Evolutionary conservation across 495 filamentous ascomycete genomes (phyloP), one percentile per base, ranked within the genome.

Genomic region (Penicillium tannophilum): DNA sequence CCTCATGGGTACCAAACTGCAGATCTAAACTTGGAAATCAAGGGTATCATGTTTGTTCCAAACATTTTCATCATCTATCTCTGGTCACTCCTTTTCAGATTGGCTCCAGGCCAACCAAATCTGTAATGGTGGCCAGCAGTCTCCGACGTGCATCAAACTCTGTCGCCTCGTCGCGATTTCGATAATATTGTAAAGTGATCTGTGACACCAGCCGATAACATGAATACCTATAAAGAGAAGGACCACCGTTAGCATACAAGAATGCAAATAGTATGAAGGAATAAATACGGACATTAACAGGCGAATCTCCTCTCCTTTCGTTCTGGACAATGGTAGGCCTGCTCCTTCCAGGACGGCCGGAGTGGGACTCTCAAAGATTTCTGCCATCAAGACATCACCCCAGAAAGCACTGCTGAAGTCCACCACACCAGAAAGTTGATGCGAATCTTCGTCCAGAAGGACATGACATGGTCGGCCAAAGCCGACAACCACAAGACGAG

Each of bases 401-500:
- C 80, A 83, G 8, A 82, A 46, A 28, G 79, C 77, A 35, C 67
- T 72, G 17, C 79, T 72, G 24, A 79, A 76, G 51, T 79, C 79
- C 16, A 79, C 64, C 14, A 82, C 62, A 0, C 80, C 80, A 17
- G 75, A 73, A 10, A 83, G 24, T 52, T 72, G 68, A 41, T 73
- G 77, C 4, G 75, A 79, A 4, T 67, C 67, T 30, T 74, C 72
- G 55, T 88, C 78, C 20, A 90, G 61, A 23, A 89, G 63, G 3
- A 90, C 80, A 44, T 87, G 85, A 2, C 77, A 69, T 16, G 80
- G 76, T 16, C 79, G 78, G 24, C 79, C 78, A 43, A 87, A 74
- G 43, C 86, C 80, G 12, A 88, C 71, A 0, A 90, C 71, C 12
- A 86, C 77, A 4, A 90, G 73, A 19, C 79, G 75, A 26, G 88